Conservation (phyloP, 306 rosid genomes). For the Vigna radiata region DNA sequence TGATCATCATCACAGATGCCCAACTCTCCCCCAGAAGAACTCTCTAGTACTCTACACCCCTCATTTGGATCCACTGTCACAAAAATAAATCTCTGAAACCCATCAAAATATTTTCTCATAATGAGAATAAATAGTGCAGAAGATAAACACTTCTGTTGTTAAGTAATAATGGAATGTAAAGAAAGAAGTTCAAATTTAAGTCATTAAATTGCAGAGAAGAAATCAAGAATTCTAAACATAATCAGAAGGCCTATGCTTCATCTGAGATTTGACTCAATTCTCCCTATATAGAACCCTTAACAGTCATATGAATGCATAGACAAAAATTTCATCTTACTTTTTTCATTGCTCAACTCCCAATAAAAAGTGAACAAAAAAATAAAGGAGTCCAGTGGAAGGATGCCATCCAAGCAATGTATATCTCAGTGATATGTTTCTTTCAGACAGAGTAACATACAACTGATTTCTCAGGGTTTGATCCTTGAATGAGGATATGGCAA, state of each 20-base stretch:
- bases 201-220: slow-evolving; percentile 17
- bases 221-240: slow-evolving; percentile 1
- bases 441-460: neutral
- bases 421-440: neutral
- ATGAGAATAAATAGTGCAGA: slow-evolving; percentile 18
- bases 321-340: slow-evolving; percentile 17
- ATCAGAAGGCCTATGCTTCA: slow-evolving; percentile 11
- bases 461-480: neutral
- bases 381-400: slow-evolving; percentile 5
- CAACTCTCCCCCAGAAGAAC: slow-evolving; percentile 53
- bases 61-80: slow-evolving; percentile 73
- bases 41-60: slow-evolving; percentile 56
- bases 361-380: neutral
- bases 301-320: neutral
- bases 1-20: slow-evolving; percentile 55
- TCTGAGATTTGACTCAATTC: slow-evolving; percentile 9
- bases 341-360: neutral
- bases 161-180: neutral
- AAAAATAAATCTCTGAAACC: slow-evolving; percentile 43
- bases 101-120: slow-evolving; percentile 31
- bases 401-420: neutral
- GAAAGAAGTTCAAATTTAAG: slow-evolving; percentile 17
- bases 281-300: slow-evolving; percentile 19
- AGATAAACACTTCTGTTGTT: neutral
- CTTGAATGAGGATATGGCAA: neutral